phyloP scores from a whole-genome alignment of 441 rosid species.

The Isatis lusitanica region DNA sequence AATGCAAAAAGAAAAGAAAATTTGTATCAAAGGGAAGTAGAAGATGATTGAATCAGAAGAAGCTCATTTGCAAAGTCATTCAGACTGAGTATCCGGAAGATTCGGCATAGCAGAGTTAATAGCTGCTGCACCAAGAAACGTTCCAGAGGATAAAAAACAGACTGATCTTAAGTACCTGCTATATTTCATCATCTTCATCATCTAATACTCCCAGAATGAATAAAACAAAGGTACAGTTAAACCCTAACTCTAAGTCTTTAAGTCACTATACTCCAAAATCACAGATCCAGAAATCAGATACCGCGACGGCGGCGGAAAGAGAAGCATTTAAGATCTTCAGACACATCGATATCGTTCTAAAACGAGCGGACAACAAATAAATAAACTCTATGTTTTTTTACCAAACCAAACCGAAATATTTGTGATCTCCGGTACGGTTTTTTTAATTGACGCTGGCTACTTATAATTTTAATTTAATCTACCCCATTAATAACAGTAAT shows the following conservation, averaged over 20 bases:
- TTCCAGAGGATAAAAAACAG: slow-evolving; percentile 16
- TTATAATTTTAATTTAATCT: too few relatives aligned
- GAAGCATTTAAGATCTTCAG: too few relatives aligned
- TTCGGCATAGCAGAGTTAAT: slow-evolving; percentile 18
- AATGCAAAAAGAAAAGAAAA: neutral
- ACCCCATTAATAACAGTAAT: too few relatives aligned
- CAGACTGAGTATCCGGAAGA: slow-evolving; percentile 26
- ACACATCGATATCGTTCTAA: too few relatives aligned
- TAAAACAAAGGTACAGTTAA: neutral
- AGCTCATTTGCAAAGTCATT: slow-evolving; percentile 32
- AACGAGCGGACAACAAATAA: neutral
- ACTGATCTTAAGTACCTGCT: slow-evolving; percentile 38
- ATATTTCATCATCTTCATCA: slow-evolving; percentile 37
- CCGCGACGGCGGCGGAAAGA: slow-evolving; percentile 7
- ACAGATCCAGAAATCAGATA: neutral
- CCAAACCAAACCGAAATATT: slow-evolving; percentile 9
- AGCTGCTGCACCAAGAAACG: slow-evolving; percentile 36
- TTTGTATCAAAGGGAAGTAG: neutral
- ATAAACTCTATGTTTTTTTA: neutral
- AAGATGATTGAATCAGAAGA: slow-evolving; percentile 33
- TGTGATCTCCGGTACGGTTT: neutral
- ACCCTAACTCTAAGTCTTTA: neutral
- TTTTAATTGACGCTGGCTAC: neutral
- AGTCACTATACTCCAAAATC: neutral
- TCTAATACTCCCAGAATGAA: neutral